These are phyloP conservation scores for Rhizopogon vinicolor DNA, from an alignment of 768 basidiomycete species.

Conservation along the genomic window DNA sequence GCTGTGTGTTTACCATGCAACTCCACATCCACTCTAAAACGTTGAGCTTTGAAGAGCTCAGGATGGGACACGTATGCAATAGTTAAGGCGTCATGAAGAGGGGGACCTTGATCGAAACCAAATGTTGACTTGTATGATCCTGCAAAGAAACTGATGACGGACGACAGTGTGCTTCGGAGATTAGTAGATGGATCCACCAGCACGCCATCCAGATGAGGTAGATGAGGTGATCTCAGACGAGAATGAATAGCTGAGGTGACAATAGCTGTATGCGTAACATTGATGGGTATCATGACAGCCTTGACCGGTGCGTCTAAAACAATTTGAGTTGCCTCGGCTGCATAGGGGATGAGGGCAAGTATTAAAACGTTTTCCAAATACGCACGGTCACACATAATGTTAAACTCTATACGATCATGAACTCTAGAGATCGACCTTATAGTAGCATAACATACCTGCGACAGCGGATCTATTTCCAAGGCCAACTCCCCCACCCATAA, in stretches of 20 bases:
- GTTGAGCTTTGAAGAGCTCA: constrained; percentile 51
- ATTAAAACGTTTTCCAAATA: constrained; percentile 1
- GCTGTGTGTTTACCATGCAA: constrained; percentile 56
- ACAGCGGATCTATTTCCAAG: constrained; percentile 76
- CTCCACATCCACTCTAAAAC: constrained; percentile 86
- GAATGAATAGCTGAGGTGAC: constrained; percentile 53
- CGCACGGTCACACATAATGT: constrained; percentile 79
- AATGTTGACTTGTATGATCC: constrained; percentile 69
- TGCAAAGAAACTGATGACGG: constrained; percentile 71
- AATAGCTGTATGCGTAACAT: constrained; percentile 85
- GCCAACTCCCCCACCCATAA: constrained; percentile 92
- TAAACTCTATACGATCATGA: constrained; percentile 51
- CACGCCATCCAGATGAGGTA: constrained; percentile 15
- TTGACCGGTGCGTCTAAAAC: constrained; percentile 69
- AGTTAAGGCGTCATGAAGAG: constrained; percentile 83
- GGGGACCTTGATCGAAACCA: constrained; percentile 81
- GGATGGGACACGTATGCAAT: constrained; percentile 73
- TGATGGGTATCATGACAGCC: constrained; percentile 77
- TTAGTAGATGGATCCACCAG: constrained; percentile 30
- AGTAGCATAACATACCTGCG: constrained; percentile 41
- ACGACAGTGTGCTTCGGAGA: constrained; percentile 71
- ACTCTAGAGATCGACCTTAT: neutral
- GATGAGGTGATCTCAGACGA: constrained; percentile 44
- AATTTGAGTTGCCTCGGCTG: constrained; percentile 81
- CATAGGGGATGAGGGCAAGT: neutral